Conservation (phyloP, 768 basidiomycete genomes). For the Mrakia hoshinonis region DNA sequence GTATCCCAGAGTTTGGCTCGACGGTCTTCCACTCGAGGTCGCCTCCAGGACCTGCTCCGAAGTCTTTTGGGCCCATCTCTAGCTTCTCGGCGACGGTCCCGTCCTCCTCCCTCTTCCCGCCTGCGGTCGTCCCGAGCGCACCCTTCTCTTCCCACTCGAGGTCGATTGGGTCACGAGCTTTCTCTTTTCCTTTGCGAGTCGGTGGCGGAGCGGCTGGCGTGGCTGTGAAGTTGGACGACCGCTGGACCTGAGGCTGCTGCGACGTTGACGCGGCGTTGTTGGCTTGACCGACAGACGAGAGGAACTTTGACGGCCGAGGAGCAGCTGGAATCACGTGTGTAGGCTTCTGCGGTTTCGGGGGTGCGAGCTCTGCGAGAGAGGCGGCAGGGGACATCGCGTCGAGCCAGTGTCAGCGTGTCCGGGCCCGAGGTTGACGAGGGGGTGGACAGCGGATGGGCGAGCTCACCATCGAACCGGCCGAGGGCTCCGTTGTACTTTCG, state of each 20-base stretch:
- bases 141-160: constrained; percentile 12
- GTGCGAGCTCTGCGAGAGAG: background rate
- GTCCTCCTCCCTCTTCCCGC: constrained; percentile 16
- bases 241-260: background rate
- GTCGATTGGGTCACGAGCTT: background rate
- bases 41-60: constrained; percentile 54
- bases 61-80: constrained; percentile 65
- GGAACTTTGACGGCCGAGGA: background rate
- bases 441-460: background rate
- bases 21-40: constrained; percentile 68
- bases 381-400: background rate
- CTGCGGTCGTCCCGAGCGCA: background rate
- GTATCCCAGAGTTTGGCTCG: constrained; percentile 87
- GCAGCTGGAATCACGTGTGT: background rate
- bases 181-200: constrained; percentile 5
- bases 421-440: background rate
- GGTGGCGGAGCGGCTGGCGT: constrained; percentile 28
- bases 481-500: background rate
- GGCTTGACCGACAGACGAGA: constrained; percentile 8
- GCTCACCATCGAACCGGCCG: constrained; percentile 8
- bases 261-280: background rate
- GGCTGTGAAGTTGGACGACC: constrained; percentile 32
- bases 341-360: background rate
- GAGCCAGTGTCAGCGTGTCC: too few species aligned
- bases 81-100: constrained; percentile 64